Percentiles rank a stretch among this genome's conserved stretches.
phyloP scores from a whole-genome alignment of 768 basidiomycete species.

The Boletus fagicola region DNA sequence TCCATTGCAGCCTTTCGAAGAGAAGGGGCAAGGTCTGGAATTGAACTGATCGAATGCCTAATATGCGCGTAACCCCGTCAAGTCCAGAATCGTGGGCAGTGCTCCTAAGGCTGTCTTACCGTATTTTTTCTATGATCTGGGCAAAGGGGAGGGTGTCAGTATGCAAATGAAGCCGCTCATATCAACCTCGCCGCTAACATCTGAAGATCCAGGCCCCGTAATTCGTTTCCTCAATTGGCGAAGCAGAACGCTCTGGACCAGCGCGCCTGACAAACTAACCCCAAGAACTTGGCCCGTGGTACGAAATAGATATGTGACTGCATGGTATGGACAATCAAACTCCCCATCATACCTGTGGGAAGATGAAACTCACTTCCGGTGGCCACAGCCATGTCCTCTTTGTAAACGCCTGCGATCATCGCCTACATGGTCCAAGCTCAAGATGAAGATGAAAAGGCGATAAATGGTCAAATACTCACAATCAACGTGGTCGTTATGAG shows the following conservation, averaged over 20 bases:
- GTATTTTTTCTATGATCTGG: conserved; percentile 73
- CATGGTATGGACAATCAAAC: conserved; percentile 7
- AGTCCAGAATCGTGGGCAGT: conserved; percentile 13
- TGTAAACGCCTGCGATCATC: conserved; percentile 78
- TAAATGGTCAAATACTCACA: conserved; percentile 44
- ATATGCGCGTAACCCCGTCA: conserved; percentile 12
- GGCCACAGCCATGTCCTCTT: conserved; percentile 83
- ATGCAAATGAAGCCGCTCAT: conserved; percentile 21
- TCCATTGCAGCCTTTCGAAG: conserved; percentile 62
- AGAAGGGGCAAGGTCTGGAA: conserved; percentile 57
- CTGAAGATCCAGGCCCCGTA: conserved; percentile 65
- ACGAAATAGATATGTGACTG: conserved; percentile 91
- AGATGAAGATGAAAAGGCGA: conserved; percentile 4
- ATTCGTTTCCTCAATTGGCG: conserved; percentile 71
- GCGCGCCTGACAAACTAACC: conserved; percentile 81
- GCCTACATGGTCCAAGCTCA: conserved; percentile 48
- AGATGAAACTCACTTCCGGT: conserved; percentile 71
- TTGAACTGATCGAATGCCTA: conserved; percentile 71
- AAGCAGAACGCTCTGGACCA: conserved; percentile 79
- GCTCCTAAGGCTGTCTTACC: conserved; percentile 37
- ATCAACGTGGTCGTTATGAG: conserved; percentile 85
- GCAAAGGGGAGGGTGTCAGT: conserved; percentile 22
- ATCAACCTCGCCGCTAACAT: conserved; percentile 50
- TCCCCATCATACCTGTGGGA: conserved; percentile 4
- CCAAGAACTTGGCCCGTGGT: conserved; percentile 95